Evolutionary conservation across 805 yeast genomes (phyloP), one percentile per base, ranked within the genome.

Genomic region (Yarrowia keelungensis): DNA sequence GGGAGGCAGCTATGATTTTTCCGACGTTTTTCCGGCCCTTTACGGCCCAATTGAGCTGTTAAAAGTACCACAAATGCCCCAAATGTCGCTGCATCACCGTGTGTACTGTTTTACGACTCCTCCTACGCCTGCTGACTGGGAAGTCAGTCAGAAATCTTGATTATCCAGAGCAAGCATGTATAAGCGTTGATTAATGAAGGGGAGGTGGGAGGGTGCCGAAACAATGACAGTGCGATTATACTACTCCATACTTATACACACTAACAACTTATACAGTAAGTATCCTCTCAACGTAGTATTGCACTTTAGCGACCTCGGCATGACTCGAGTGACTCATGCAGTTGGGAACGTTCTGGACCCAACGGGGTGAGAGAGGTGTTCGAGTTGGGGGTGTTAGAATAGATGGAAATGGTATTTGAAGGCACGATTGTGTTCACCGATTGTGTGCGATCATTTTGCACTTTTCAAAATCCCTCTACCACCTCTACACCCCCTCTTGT

Each of bases 251-350:
- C 19, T 19, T 1, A 19, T 19, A 19, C 19, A 19, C 19, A 19
- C 19, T 19, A 19, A 19, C 19, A 19, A 19, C 19, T 19, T 19
- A 19, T 19, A 19, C 19, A 19, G 19, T 19, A 19, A 19, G 19
- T 19, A 19, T 19, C 19, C 19, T 19, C 19, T 47, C 15, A 22
- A 26, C 11, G 51, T 47, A 8, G 36, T 42, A 45, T 45, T 26
- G 15, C 53, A 15, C 53, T n/a, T 47, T 22, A 47, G 51, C 35
- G 51, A 19, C 58, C 58, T 53, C 59, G 59, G 59, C 59, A 39
- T 53, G 59, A 53, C 59, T 53, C 59, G 32, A 36, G n/a, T 53
- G 59, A 53, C 59, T 53, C 59, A 53, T 53, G 59, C 53, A 49
- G 19, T 22, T 39, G 58, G 58, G 58, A 26, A 53, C 45, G 59